Evolutionary conservation across 2,329 filamentous ascomycete species (phyloP).

Genomic region (Furcasterigmium sp.): DNA sequence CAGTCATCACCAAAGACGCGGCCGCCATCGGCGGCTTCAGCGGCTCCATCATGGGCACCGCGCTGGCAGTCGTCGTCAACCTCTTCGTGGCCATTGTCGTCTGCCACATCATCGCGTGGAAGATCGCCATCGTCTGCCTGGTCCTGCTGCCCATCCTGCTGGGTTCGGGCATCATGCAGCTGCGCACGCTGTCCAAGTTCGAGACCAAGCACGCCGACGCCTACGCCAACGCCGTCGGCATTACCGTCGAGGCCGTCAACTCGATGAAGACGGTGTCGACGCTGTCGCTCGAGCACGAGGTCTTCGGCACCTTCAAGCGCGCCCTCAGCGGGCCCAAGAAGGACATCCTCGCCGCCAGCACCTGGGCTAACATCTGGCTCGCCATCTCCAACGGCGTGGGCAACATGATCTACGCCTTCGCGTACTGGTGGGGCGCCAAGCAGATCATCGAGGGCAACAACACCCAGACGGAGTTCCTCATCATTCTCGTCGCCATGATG

Average conservation of each 20-base stretch:
- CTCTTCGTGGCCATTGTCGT: slow-evolving; percentile 48
- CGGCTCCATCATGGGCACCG: slow-evolving; percentile 49
- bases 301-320: slow-evolving; percentile 28
- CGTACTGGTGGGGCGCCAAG: slow-evolving; percentile 63
- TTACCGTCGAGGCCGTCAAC: slow-evolving; percentile 43
- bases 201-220: slow-evolving; percentile 42
- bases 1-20: slow-evolving; percentile 50
- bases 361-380: slow-evolving; percentile 37
- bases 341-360: slow-evolving; percentile 13
- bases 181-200: slow-evolving; percentile 40
- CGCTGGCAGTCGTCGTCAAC: slow-evolving; percentile 49
- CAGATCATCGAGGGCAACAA: slow-evolving; percentile 55
- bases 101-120: slow-evolving; percentile 53
- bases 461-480: slow-evolving; percentile 53
- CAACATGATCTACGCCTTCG: slow-evolving; percentile 56
- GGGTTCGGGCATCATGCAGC: slow-evolving; percentile 48
- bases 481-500: slow-evolving; percentile 56
- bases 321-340: slow-evolving; percentile 12
- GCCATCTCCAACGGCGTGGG: slow-evolving; percentile 43
- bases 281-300: slow-evolving; percentile 21
- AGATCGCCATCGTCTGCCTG: slow-evolving; percentile 50
- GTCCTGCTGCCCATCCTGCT: slow-evolving; percentile 47
- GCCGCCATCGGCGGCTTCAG: slow-evolving; percentile 48
- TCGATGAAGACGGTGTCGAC: slow-evolving; percentile 38
- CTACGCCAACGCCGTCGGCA: slow-evolving; percentile 39